phyloP scores from a whole-genome alignment of 305 asterid species.

The Fraxinus latifolia region DNA sequence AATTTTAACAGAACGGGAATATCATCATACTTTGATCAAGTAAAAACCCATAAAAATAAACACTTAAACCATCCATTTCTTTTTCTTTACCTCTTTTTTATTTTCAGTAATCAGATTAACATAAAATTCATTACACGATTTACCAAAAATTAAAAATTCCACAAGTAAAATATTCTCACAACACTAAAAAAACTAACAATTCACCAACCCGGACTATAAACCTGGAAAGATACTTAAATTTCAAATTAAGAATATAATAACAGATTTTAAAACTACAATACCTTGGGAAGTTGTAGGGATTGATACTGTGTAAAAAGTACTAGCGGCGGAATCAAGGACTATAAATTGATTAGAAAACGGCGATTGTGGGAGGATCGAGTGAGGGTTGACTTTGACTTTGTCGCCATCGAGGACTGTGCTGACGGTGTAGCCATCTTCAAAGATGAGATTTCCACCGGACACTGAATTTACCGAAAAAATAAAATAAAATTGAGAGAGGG shows the following conservation, averaged over 20 bases:
- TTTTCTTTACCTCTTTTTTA: background rate
- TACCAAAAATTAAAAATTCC: background rate
- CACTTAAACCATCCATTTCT: background rate
- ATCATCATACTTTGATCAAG: too few species aligned
- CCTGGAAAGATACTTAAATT: background rate
- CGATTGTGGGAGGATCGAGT: constrained; percentile 43
- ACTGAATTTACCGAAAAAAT: constrained; percentile 5
- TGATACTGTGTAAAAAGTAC: constrained; percentile 62
- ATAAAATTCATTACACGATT: background rate
- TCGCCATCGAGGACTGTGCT: constrained; percentile 67
- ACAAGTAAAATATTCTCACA: background rate
- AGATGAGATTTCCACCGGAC: constrained; percentile 36
- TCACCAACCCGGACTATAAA: background rate
- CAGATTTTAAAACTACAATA: constrained; percentile 2
- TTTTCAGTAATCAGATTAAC: background rate
- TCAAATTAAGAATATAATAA: background rate
- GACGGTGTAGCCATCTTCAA: constrained; percentile 78
- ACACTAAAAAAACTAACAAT: background rate
- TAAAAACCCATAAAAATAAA: background rate
- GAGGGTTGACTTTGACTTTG: constrained; percentile 56
- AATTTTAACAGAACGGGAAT: too few species aligned
- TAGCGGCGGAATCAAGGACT: constrained; percentile 60
- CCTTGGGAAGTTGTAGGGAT: constrained; percentile 45
- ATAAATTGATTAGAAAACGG: constrained; percentile 53
- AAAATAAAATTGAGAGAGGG: background rate